Percentiles rank a stretch among this genome's conserved stretches.
Evolutionary conservation across 2,329 filamentous ascomycete genomes (phyloP).

Genomic region (Pseudophaeomoniella oleicola): DNA sequence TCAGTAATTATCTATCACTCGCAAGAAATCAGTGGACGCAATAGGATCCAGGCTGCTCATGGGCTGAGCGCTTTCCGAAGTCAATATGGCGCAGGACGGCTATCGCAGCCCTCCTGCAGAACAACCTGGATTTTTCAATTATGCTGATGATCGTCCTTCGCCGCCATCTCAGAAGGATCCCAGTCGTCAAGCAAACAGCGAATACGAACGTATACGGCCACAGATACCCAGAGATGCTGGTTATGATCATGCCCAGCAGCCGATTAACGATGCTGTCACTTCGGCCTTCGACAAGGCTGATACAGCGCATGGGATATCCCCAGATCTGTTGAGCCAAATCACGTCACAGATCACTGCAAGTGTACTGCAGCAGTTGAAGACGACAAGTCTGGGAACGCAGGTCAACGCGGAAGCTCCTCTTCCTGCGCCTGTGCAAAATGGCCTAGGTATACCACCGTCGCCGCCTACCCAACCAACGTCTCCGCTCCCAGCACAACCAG

Average conservation of each 20-base stretch:
- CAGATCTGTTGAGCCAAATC: conserved; percentile 46
- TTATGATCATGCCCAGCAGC: conserved; percentile 20
- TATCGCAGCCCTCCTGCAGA: not conserved
- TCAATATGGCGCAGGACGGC: conserved; percentile 1
- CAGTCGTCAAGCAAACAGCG: not conserved
- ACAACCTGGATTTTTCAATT: not conserved
- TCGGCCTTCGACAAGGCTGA: conserved; percentile 39
- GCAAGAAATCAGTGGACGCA: too few species aligned
- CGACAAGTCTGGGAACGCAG: conserved; percentile 20
- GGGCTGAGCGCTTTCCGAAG: conserved; percentile 2
- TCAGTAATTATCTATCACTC: too few species aligned
- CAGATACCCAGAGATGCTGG: conserved; percentile 9
- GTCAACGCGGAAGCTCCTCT: not conserved
- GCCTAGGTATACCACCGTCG: too few species aligned
- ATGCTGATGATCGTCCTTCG: not conserved
- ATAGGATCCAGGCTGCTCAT: conserved; percentile 1
- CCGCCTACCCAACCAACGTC: not conserved
- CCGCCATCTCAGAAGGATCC: not conserved
- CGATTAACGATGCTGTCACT: conserved; percentile 42
- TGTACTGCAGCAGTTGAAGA: conserved; percentile 44
- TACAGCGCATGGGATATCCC: conserved; percentile 36
- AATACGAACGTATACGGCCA: conserved; percentile 1
- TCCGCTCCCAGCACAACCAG: not conserved
- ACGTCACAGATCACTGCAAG: conserved; percentile 39
- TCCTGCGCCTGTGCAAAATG: not conserved